Evolutionary conservation across 352 stramenopile species (phyloP).

Genomic region (Phytopythium sindhum): DNA sequence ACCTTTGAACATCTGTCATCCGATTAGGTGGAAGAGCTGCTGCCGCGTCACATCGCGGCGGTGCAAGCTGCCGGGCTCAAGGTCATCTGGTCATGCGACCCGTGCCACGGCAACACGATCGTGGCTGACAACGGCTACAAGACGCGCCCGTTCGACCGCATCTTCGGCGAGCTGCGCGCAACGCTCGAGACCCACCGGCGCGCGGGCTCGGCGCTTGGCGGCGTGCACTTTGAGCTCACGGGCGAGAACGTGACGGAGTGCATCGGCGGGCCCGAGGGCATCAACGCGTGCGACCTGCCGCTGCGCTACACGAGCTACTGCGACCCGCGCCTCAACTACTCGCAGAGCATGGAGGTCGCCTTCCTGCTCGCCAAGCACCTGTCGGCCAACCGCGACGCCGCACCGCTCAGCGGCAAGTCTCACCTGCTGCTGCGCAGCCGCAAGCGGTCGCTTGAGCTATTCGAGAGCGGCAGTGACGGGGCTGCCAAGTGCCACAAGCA

Average conservation of each 20-base stretch:
- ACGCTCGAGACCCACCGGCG: slow-evolving; percentile 98
- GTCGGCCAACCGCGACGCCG: slow-evolving; percentile 61
- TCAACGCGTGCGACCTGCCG: slow-evolving; percentile 92
- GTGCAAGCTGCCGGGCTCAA: slow-evolving; percentile 93
- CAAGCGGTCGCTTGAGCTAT: slow-evolving; percentile 58
- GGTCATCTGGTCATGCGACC: slow-evolving; percentile 97
- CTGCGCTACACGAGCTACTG: slow-evolving; percentile 96
- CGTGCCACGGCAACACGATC: slow-evolving; percentile 98
- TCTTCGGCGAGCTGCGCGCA: slow-evolving; percentile 95
- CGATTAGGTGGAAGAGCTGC: slow-evolving; percentile 62
- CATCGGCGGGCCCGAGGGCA: slow-evolving; percentile 93
- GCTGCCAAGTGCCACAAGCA: slow-evolving; percentile 36
- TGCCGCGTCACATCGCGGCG: slow-evolving; percentile 95
- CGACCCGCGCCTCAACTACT: slow-evolving; percentile 98
- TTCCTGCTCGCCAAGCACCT: slow-evolving; percentile 95
- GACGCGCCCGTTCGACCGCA: slow-evolving; percentile 95
- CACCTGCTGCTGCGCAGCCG: slow-evolving; percentile 27
- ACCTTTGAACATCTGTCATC: neutral
- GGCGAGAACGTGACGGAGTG: slow-evolving; percentile 99
- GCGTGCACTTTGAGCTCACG: slow-evolving; percentile 97
- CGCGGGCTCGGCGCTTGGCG: slow-evolving; percentile 92
- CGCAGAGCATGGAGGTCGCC: slow-evolving; percentile 97
- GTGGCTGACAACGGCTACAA: slow-evolving; percentile 96
- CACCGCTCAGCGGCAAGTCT: slow-evolving; percentile 55
- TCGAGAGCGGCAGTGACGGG: slow-evolving; percentile 13